Evolutionary conservation across 306 rosid genomes (phyloP).

Genomic region (Medicago lupulina): DNA sequence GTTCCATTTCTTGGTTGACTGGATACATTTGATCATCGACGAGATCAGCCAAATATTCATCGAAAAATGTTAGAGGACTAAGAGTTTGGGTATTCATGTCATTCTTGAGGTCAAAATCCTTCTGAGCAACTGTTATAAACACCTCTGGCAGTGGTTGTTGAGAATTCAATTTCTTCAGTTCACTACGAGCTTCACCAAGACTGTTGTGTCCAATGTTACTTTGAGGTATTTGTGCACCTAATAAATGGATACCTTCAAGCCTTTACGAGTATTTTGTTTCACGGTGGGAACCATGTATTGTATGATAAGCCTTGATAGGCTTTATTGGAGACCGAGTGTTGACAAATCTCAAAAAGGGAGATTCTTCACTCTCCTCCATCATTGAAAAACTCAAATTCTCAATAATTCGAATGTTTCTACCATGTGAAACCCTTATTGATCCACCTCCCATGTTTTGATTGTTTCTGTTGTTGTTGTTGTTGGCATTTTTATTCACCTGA

Average conservation of each 20-base stretch:
- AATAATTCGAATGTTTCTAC: too few relatives aligned
- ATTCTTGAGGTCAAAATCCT: conserved; percentile 37
- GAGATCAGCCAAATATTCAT: conserved; percentile 64
- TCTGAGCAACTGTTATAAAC: conserved; percentile 36
- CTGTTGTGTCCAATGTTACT: conserved; percentile 40
- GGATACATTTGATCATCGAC: conserved; percentile 45
- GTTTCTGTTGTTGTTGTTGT: too few relatives aligned
- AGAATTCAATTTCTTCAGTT: conserved; percentile 28
- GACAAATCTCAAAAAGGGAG: conserved; percentile 49
- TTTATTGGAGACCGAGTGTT: conserved; percentile 57
- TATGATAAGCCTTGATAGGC: conserved; percentile 44
- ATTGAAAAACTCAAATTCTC: too few relatives aligned
- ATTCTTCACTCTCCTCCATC: conserved; percentile 32
- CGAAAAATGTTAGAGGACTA: conserved; percentile 48
- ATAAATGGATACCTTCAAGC: too few relatives aligned
- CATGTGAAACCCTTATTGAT: too few relatives aligned
- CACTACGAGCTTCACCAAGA: conserved; percentile 42
- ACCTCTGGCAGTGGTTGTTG: conserved; percentile 37
- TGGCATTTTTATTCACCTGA: too few relatives aligned
- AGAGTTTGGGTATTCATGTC: conserved; percentile 38
- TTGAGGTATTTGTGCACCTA: too few relatives aligned
- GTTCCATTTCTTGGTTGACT: conserved; percentile 39
- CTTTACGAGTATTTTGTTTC: too few relatives aligned
- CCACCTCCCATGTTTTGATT: too few relatives aligned
- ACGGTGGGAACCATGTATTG: conserved; percentile 45